Evolutionary conservation across 2,329 filamentous ascomycete genomes (phyloP).

Genomic region (Trichoderma atroviride): DNA sequence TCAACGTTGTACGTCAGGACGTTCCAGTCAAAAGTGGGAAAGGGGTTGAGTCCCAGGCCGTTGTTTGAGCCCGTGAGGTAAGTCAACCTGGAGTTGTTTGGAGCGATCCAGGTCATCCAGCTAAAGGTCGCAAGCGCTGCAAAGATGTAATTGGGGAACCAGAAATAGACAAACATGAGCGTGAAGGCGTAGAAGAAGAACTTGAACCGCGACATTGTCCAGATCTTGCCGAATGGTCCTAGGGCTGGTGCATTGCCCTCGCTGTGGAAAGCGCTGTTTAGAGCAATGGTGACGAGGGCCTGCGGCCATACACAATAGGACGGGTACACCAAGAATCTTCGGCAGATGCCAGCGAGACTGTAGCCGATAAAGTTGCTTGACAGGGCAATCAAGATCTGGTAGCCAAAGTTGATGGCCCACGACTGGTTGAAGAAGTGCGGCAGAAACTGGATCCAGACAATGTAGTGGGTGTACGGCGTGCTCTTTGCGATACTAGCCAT

Average conservation of each 20-base stretch:
- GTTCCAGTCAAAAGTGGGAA: slow-evolving; percentile 48
- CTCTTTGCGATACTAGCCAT: slow-evolving; percentile 57
- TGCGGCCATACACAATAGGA: slow-evolving; percentile 56
- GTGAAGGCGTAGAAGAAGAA: slow-evolving; percentile 49
- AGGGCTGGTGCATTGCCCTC: slow-evolving; percentile 39
- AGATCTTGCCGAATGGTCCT: slow-evolving; percentile 37
- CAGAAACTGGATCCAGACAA: slow-evolving; percentile 50
- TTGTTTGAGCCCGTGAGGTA: slow-evolving; percentile 47
- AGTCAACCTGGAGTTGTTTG: slow-evolving; percentile 45
- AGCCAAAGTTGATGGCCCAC: slow-evolving; percentile 45
- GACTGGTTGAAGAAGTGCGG: slow-evolving; percentile 48
- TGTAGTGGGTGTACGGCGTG: slow-evolving; percentile 51
- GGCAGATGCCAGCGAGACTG: slow-evolving; percentile 54
- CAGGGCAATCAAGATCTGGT: slow-evolving; percentile 50
- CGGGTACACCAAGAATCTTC: slow-evolving; percentile 56
- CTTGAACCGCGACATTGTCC: slow-evolving; percentile 47
- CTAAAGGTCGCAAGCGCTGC: slow-evolving; percentile 52
- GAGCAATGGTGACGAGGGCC: slow-evolving; percentile 50
- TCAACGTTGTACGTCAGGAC: slow-evolving; percentile 43
- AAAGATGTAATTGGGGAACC: slow-evolving; percentile 56
- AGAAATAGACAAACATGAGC: slow-evolving; percentile 56
- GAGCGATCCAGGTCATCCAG: slow-evolving; percentile 60
- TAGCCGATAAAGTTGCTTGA: slow-evolving; percentile 58
- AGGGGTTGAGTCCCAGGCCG: slow-evolving; percentile 44
- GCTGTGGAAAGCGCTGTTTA: slow-evolving; percentile 51